A percentile compares a stretch with the other conserved stretches of the same genome.
These are phyloP conservation scores for Arthrobotrys iridis DNA, from an alignment of 2,329 filamentous ascomycete species.

Conservation along the genomic window DNA sequence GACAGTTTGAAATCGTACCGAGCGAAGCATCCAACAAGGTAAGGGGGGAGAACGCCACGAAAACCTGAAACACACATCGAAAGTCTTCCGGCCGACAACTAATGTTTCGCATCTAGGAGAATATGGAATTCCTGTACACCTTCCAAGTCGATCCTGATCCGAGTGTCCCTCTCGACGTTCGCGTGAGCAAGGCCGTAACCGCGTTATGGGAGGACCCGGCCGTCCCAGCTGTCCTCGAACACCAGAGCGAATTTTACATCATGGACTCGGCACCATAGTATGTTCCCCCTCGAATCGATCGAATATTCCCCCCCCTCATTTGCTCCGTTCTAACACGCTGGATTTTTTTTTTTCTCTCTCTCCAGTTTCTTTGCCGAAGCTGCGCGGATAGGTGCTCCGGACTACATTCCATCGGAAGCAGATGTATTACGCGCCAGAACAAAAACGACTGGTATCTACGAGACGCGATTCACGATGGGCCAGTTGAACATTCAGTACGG, in stretches of 20 bases:
- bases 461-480: conserved; percentile 98
- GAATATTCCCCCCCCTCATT: conserved; percentile 35
- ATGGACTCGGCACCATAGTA: conserved; percentile 99
- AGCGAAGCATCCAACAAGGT: conserved; percentile 57
- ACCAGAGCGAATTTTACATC: conserved; percentile 96
- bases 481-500: conserved; percentile 97
- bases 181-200: conserved; percentile 82
- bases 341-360: conserved; percentile 23
- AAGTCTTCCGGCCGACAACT: background rate
- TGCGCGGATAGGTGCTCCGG: conserved; percentile 79
- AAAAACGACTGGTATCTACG: conserved; percentile 98
- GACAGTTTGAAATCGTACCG: conserved; percentile 87
- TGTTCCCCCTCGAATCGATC: conserved; percentile 60
- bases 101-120: conserved; percentile 69
- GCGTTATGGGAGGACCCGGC: conserved; percentile 90
- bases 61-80: background rate
- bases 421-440: conserved; percentile 95
- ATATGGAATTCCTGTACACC: conserved; percentile 81
- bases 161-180: conserved; percentile 80
- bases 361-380: conserved; percentile 94
- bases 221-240: conserved; percentile 83
- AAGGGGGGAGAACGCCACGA: conserved; percentile 57
- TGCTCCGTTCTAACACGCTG: conserved; percentile 56
- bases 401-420: conserved; percentile 92
- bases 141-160: conserved; percentile 93